Percentiles rank a stretch among this genome's conserved stretches.
These are phyloP conservation scores for Cutaneotrichosporon spelunceum DNA, from an alignment of 1,284 basidiomycete genomes.

Conservation along the genomic window DNA sequence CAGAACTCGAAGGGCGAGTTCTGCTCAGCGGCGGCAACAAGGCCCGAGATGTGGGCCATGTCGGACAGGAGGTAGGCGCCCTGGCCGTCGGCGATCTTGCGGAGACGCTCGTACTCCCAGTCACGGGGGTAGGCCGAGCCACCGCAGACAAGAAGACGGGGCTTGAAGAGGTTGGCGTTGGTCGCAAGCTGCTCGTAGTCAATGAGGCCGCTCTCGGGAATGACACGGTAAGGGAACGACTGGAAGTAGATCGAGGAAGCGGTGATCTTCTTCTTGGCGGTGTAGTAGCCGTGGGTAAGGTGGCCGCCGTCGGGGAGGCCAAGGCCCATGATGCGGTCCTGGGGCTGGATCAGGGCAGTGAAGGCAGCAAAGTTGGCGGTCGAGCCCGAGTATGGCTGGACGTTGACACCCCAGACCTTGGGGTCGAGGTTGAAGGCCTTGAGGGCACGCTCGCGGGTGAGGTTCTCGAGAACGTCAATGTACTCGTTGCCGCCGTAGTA, in stretches of 20 bases:
- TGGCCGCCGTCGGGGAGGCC: constrained; percentile 98
- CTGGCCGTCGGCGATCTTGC: constrained; percentile 78
- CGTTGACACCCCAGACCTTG: constrained; percentile 92
- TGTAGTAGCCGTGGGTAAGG: constrained; percentile 97
- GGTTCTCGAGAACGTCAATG: constrained; percentile 92
- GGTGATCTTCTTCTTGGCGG: constrained; percentile 99
- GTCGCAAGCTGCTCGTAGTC: constrained; percentile 80
- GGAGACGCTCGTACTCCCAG: constrained; percentile 87
- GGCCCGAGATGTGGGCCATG: constrained; percentile 96
- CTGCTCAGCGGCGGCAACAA: constrained; percentile 89
- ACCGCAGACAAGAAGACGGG: constrained; percentile 92
- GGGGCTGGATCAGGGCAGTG: constrained; percentile 93
- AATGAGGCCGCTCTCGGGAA: constrained; percentile 79
- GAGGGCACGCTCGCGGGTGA: constrained; percentile 93
- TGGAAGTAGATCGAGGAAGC: constrained; percentile 99
- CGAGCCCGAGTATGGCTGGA: constrained; percentile 97
- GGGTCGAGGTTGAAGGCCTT: constrained; percentile 95
- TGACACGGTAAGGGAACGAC: constrained; percentile 91
- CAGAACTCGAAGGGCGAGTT: constrained; percentile 94
- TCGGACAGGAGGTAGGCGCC: constrained; percentile 92
- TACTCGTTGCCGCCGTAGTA: constrained; percentile 98
- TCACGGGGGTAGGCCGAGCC: constrained; percentile 98
- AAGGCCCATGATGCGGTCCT: constrained; percentile 99
- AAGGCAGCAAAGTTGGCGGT: constrained; percentile 96
- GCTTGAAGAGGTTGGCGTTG: constrained; percentile 96